Base-by-base conservation (phyloP, 306 rosid species). In the Cajanus cajan region DNA sequence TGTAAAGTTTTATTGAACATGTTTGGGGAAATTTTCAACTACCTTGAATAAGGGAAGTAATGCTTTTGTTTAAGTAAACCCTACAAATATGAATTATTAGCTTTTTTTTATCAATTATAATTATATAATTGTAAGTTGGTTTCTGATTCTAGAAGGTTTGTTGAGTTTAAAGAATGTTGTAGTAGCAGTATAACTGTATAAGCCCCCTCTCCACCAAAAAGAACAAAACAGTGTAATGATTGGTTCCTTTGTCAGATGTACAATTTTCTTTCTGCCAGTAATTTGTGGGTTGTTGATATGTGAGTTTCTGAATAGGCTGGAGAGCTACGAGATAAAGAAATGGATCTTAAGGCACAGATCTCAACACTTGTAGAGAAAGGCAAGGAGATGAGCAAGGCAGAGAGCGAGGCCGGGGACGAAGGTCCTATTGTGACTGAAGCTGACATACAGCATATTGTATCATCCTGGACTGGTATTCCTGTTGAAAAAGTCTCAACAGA, bases 321-420 rank as follows among this genome's bases (percentile, higher is more conserved):
- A 48, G 98, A 94, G 78, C 88, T 94, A 16, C 91, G 98, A 48
- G 98, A 94, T 73, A 89, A 82, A 88, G 98, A 94, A 87, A 94
- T 92, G 97, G 98, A 94, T 83, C 92, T 94, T 1, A 92, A 89
- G 90, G 91, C 97, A 16, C 96, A 94, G 76, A 94, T 94, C 76
- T 85, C 98, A 34, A 82, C 96, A 78, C 72, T 94, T 71, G 92
- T 91, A 36, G 97, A 92, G 75, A 94, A 94, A 87, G 97, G 97
- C 86, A 94, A 92, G 83, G 98, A 94, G 84, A 94, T 94, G 97
- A 90, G 94, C 84, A 94, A 92, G 89, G 98, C 98, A 41, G 98
- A 92, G 90, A 90, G 77, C 44, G 98, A 94, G 87, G 96, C 97
- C 52, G 97, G 93, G 64, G 98, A 94, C 81, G 91, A 18, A 33